These are phyloP conservation scores for Pseudotsuga menziesii DNA, from an alignment of 75 land plant genomes.

Conservation along the genomic window DNA sequence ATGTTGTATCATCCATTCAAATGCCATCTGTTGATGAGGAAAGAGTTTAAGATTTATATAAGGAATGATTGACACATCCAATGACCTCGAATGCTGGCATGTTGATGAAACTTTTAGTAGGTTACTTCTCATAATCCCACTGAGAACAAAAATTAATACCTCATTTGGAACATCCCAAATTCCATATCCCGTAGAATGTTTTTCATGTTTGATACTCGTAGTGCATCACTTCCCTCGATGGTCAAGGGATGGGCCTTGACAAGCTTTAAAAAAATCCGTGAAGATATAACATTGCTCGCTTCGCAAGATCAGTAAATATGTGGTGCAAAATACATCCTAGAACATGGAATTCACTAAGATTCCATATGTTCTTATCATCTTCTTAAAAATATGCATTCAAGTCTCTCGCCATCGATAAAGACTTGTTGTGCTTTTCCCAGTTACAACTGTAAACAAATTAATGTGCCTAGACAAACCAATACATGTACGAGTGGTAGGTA, in stretches of 20 bases:
- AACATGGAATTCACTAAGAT: constrained; percentile 62
- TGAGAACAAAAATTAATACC: constrained; percentile 47
- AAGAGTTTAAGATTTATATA: constrained; percentile 84
- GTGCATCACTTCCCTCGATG: constrained; percentile 19
- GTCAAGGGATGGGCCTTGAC: constrained; percentile 42
- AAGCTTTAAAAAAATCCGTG: constrained; percentile 82
- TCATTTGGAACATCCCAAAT: constrained; percentile 81
- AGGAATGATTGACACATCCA: constrained; percentile 77
- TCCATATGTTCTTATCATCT: constrained; percentile 40
- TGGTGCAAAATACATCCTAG: constrained; percentile 61
- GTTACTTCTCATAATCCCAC: constrained; percentile 58
- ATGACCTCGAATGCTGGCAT: constrained; percentile 60
- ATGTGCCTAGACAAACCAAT: background rate
- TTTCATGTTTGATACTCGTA: constrained; percentile 39
- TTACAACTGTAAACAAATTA: constrained; percentile 62
- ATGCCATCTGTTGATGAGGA: constrained; percentile 91
- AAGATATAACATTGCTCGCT: constrained; percentile 58
- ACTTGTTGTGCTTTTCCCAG: constrained; percentile 61
- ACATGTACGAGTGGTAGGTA: no score
- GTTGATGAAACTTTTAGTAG: constrained; percentile 65
- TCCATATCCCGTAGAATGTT: constrained; percentile 26
- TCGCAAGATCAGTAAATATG: constrained; percentile 21
- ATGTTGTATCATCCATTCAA: constrained; percentile 92
- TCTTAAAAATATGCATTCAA: background rate
- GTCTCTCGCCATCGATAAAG: constrained; percentile 17